phyloP scores from a whole-genome alignment of 495 filamentous ascomycete species.

The Bacidia rubella region DNA sequence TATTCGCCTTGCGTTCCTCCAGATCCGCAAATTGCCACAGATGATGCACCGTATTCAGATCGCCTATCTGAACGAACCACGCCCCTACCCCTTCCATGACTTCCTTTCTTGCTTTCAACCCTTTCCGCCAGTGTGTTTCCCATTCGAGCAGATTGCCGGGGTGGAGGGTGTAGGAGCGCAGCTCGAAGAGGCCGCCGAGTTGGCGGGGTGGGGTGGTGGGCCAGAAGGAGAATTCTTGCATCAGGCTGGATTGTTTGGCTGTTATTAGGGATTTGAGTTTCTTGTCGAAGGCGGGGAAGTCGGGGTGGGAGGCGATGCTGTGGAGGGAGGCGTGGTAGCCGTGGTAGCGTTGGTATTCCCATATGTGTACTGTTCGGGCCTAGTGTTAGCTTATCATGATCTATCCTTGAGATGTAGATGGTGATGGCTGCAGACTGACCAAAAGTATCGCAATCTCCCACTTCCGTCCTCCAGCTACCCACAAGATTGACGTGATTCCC shows the following conservation, averaged over 20 bases:
- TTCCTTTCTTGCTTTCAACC: conserved; percentile 75
- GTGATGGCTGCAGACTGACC: too few species aligned
- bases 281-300: conserved; percentile 66
- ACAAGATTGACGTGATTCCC: conserved; percentile 92
- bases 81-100: conserved; percentile 98
- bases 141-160: conserved; percentile 93
- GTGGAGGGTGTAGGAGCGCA: conserved; percentile 92
- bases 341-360: conserved; percentile 96
- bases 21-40: conserved; percentile 97
- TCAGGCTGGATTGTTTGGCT: conserved; percentile 74
- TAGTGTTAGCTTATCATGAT: conserved; percentile 10
- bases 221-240: conserved; percentile 99
- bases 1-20: conserved; percentile 78
- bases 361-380: conserved; percentile 74
- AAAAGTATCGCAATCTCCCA: conserved; percentile 95
- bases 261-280: conserved; percentile 71
- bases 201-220: conserved; percentile 82
- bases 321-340: conserved; percentile 89
- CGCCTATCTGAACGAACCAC: conserved; percentile 97
- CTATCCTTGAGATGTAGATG: background rate
- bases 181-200: conserved; percentile 87
- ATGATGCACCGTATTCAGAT: conserved; percentile 94
- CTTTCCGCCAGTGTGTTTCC: conserved; percentile 96
- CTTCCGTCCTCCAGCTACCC: conserved; percentile 96
- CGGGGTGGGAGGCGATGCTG: conserved; percentile 63